Base-by-base conservation (phyloP, 1,139 yeast species). In the Debaryomyces nepalensis region DNA sequence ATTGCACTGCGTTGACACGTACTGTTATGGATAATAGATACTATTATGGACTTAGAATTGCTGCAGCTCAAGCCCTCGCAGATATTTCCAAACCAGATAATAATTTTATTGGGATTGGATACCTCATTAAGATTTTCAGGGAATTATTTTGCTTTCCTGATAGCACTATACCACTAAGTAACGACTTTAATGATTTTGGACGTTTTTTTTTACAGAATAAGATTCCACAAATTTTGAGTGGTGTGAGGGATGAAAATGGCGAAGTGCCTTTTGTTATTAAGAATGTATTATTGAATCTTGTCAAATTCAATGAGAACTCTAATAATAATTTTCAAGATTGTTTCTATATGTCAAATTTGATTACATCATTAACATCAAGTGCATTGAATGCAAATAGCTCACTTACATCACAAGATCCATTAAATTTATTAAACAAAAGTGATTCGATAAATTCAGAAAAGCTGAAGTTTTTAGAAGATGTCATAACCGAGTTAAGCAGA, bases 11-110 rank as follows among this genome's bases (percentile, higher is more conserved):
- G 18, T 67, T 95, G 32, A 70, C 89, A 3, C 72, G 97, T 45
- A 91, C 98, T 0, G 63, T 89, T 8, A 75, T 91, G 81, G 99
- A 95, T 59, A 62, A 75, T 9, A 70, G 97, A 36, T 95, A 95
- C 60, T 93, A 82, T 55, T 90, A 88, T 62, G 98, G 98, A 2
- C 82, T 95, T 0, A 70, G 99, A 46, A 75, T 83, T 11, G 95
- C 89, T 44, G 98, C 99, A 0, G 96, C 96, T 0, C 64, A 68
- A 41, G 95, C 95, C 0, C 70, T 93, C 36, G 85, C 91, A 0
- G 73, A 68, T 18, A 75, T 83, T 45, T 86, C 96, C 0, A 78
- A 73, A 10, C 77, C 76, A 20, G 82, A 79, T 7, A 74, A 81
- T 33, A 74, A 77, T 15, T 87, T 77, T 58, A 72, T 87, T 39